Conservation (phyloP, 129 eudicot genomes). For the Ambrosia artemisiifolia region DNA sequence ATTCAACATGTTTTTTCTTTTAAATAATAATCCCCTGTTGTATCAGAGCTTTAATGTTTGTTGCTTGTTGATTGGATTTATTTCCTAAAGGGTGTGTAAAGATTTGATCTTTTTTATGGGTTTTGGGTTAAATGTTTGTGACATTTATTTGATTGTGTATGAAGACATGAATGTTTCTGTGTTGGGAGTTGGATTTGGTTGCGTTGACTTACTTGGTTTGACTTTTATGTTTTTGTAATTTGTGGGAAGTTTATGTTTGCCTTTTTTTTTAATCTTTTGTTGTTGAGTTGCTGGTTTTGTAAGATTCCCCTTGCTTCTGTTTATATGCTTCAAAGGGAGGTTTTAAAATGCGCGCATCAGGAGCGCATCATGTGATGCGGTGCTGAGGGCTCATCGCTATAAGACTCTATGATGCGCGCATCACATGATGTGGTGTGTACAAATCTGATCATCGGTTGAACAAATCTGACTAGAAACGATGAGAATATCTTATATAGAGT, state of each 20-base stretch:
- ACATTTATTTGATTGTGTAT: constrained; percentile 6
- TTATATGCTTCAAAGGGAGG: constrained; percentile 24
- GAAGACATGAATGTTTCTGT: constrained; percentile 30
- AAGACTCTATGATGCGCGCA: too few species aligned
- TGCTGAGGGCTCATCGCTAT: too few species aligned
- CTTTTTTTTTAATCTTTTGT: constrained; percentile 10
- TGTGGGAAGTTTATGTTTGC: constrained; percentile 13
- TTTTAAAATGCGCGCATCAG: too few species aligned
- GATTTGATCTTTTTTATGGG: constrained; percentile 29
- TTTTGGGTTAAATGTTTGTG: constrained; percentile 18
- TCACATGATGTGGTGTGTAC: too few species aligned
- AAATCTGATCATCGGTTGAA: too few species aligned
- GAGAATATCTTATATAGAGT: too few species aligned
- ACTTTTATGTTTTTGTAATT: constrained; percentile 19
- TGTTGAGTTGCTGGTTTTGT: constrained; percentile 16
- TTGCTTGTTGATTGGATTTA: not conserved
- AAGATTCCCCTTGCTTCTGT: constrained; percentile 28
- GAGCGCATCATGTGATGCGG: too few species aligned
- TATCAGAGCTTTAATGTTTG: constrained; percentile 12
- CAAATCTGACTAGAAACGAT: too few species aligned
- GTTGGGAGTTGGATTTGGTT: constrained; percentile 32
- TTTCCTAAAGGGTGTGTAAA: constrained; percentile 19
- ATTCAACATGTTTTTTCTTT: not conserved
- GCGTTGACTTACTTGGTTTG: constrained; percentile 37
- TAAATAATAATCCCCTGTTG: constrained; percentile 12